Conservation (phyloP, 1,284 basidiomycete species). For the Irpex sp. region DNA sequence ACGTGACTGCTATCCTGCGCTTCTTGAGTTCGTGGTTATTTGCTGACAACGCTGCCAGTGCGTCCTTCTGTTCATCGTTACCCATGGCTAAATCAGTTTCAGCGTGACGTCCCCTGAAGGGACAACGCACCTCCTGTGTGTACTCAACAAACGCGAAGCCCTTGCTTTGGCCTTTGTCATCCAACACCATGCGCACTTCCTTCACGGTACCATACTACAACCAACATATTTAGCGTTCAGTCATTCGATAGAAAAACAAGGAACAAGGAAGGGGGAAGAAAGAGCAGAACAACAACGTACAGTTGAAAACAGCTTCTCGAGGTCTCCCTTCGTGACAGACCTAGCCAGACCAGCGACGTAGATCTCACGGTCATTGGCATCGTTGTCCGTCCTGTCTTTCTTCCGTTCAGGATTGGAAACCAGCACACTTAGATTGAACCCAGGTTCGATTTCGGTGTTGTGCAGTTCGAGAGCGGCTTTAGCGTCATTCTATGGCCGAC, state of each 20-base stretch:
- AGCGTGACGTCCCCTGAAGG: too few species aligned
- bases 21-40: slow-evolving; percentile 87
- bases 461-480: slow-evolving; percentile 78
- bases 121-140: slow-evolving; percentile 61
- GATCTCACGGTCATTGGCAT: slow-evolving; percentile 78
- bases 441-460: slow-evolving; percentile 68
- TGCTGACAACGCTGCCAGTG: slow-evolving; percentile 67
- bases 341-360: slow-evolving; percentile 84
- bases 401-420: slow-evolving; percentile 90
- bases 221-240: too few species aligned
- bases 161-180: slow-evolving; percentile 68
- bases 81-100: too few species aligned
- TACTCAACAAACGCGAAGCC: slow-evolving; percentile 97
- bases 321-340: slow-evolving; percentile 69
- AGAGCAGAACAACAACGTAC: slow-evolving; percentile 32
- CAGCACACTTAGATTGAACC: slow-evolving; percentile 70
- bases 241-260: too few species aligned
- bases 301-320: slow-evolving; percentile 73
- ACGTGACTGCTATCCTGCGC: slow-evolving; percentile 79
- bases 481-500: slow-evolving; percentile 56
- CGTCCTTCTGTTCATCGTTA: slow-evolving; percentile 51
- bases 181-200: slow-evolving; percentile 75
- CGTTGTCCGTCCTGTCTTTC: slow-evolving; percentile 84
- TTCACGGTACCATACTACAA: slow-evolving; percentile 77
- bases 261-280: neutral